Evolutionary conservation across 2,329 filamentous ascomycete genomes (phyloP), one percentile per base, ranked within the genome.

Genomic region (Tolypocladium ovalisporum): DNA sequence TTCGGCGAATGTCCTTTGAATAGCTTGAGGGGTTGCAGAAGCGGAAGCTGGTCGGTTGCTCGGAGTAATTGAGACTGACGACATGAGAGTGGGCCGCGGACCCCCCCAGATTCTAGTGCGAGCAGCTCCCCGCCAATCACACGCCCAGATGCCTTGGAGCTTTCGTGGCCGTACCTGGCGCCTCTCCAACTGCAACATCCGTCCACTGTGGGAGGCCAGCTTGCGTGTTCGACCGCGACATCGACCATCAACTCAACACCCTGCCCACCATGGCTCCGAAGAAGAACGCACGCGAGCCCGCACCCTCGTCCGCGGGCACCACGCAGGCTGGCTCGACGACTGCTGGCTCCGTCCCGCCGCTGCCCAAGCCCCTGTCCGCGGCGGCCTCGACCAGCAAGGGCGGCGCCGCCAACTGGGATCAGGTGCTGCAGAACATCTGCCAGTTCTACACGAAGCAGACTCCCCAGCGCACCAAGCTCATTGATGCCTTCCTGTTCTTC

Each of bases 401-500:
- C 55, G 58, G 65, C 62, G 65, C 70, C 56, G 66, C 67, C 60
- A 72, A 69, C 63, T 78, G 78, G 74, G 69, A 78, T 67, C 78
- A 86, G 66, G 88, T 95, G 62, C 76, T 86, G 49, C 66, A 79
- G 57, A 85, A 85, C 68, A 79, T 97, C 64, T 88, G 86, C 81
- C 77, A 85, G 65, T 85, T 90, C 73, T 99, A 99, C 74, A 71
- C 86, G 57, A 77, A 87, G 64, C 81, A 85, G 64, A 99, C 94
- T 51, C 86, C 93, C 52, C 92, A 96, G 79, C 85, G 93, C 61
- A 93, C 88, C 53, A 94, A 96, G 81, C 82, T 99, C 60, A 82
- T 97, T 61, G 94, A 99, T 72, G 82, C 83, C 39, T 99, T 99
- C 73, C 86, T 99, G 83, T 83, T 75, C 4, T 99, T 97, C 72